Conservation (phyloP, 2,329 filamentous ascomycete genomes). For the Stachybotrys chlorohalonatus region DNA sequence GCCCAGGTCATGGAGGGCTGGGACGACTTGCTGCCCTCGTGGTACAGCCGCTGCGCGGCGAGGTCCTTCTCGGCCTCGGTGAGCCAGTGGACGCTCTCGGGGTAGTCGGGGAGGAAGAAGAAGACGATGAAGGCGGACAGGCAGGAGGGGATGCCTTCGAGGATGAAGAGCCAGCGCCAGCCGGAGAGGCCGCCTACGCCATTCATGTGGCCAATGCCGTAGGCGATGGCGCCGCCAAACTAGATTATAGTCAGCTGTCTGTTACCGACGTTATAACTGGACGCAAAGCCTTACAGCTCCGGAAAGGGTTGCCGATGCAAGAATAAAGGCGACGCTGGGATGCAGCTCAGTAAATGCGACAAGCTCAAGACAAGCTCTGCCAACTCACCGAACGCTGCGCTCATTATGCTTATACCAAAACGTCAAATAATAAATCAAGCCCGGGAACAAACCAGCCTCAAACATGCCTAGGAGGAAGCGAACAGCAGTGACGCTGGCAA, state of each 20-base stretch:
- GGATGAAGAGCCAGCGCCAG: slow-evolving; percentile 60
- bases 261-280: not conserved
- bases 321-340: slow-evolving; percentile 55
- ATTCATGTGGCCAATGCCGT: slow-evolving; percentile 64
- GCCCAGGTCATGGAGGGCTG: slow-evolving; percentile 55
- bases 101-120: slow-evolving; percentile 61
- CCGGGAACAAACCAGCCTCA: slow-evolving; percentile 59
- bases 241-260: slow-evolving; percentile 2
- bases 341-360: not conserved
- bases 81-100: slow-evolving; percentile 56
- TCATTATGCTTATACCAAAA: slow-evolving; percentile 67
- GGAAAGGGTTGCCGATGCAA: slow-evolving; percentile 59
- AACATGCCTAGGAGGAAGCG: slow-evolving; percentile 60
- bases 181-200: slow-evolving; percentile 49
- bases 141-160: slow-evolving; percentile 58
- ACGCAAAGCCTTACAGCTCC: slow-evolving; percentile 39
- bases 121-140: slow-evolving; percentile 53
- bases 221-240: slow-evolving; percentile 65
- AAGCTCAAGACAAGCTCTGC: not conserved
- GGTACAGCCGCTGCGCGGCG: slow-evolving; percentile 30
- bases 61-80: slow-evolving; percentile 50
- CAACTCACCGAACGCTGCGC: slow-evolving; percentile 46
- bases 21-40: slow-evolving; percentile 43
- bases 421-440: slow-evolving; percentile 57
- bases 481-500: slow-evolving; percentile 53